A percentile compares a stretch with the other conserved stretches of the same genome.
Conservation (phyloP, 768 basidiomycete species). For the Russula sp. region DNA sequence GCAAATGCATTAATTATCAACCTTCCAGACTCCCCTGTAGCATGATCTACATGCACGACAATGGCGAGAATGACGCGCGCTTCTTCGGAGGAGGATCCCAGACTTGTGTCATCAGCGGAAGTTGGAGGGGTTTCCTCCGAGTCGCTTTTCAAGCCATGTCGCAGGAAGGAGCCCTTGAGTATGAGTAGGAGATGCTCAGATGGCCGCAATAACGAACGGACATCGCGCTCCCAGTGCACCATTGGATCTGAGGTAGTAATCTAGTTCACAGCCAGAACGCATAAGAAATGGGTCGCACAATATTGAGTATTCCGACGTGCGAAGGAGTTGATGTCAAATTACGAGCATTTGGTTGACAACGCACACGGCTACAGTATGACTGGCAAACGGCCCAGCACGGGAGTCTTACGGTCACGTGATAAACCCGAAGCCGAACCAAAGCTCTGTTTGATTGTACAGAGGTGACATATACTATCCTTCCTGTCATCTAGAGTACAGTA, state of each 20-base stretch:
- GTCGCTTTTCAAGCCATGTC: neutral
- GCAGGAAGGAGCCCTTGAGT: conserved; percentile 12
- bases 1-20: conserved; percentile 2
- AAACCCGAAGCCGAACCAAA: neutral
- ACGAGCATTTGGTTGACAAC: neutral
- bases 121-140: neutral
- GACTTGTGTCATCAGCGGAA: neutral
- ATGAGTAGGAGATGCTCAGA: conserved; percentile 14
- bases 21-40: conserved; percentile 16
- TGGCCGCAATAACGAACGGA: conserved; percentile 20
- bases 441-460: no score
- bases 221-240: conserved; percentile 19
- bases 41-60: conserved; percentile 2
- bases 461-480: no score
- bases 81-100: neutral
- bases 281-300: neutral
- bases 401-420: no score
- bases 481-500: no score
- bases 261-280: neutral
- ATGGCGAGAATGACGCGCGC: conserved; percentile 13
- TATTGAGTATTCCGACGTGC: neutral
- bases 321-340: neutral
- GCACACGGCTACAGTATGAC: no score
- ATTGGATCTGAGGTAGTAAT: conserved; percentile 5
- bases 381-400: no score